Percentiles rank a stretch among this genome's conserved stretches.
Evolutionary conservation across 208 protist species (phyloP).

Genomic region (Tritrichomonas musculus): DNA sequence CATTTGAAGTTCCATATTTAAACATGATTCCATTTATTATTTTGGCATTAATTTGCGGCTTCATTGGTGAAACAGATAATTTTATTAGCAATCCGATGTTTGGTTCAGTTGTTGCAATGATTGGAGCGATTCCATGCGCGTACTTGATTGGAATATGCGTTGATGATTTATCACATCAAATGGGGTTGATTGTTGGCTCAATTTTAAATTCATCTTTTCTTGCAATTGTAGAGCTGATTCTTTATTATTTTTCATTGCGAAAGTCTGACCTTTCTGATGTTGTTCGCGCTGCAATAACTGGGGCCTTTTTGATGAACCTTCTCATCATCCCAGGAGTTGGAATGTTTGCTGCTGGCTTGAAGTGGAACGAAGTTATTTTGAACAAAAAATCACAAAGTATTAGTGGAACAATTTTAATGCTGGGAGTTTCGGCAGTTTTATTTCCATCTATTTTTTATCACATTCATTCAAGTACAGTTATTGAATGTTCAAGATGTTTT

Average conservation of each 20-base stretch:
- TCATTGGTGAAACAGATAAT: background rate
- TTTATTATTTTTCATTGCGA: background rate
- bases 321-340: background rate
- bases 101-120: background rate
- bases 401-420: background rate
- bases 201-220: background rate
- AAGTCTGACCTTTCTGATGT: background rate
- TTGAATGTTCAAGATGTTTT: background rate
- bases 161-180: background rate
- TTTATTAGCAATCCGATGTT: background rate
- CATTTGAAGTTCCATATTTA: background rate
- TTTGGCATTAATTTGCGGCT: background rate
- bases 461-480: background rate
- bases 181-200: background rate
- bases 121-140: background rate
- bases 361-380: background rate
- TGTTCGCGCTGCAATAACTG: background rate
- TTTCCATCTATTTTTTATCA: conserved; percentile 31
- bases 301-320: conserved; percentile 26
- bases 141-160: conserved; percentile 28
- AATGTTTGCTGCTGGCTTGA: conserved; percentile 5
- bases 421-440: background rate
- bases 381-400: conserved; percentile 26
- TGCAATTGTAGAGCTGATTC: background rate
- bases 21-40: conserved; percentile 17